Evolutionary conservation across 2,329 filamentous ascomycete species (phyloP).

Genomic region (Phialophora chinensis): DNA sequence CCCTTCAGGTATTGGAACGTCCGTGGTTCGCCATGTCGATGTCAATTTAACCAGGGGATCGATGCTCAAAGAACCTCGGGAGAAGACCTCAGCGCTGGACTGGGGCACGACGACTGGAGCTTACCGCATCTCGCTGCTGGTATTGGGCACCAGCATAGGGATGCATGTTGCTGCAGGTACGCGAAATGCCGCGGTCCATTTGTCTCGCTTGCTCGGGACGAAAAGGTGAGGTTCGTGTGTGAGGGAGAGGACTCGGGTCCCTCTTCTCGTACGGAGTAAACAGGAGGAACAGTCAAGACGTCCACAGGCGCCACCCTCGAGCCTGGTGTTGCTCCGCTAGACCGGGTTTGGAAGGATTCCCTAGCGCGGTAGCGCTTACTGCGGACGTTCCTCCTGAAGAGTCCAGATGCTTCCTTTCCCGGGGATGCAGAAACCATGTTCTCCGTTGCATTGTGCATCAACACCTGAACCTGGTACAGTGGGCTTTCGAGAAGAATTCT

Average conservation of each 20-base stretch:
- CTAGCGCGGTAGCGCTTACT: constrained; percentile 27
- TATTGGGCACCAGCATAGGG: background rate
- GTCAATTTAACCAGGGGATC: too few relatives aligned
- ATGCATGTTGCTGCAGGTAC: background rate
- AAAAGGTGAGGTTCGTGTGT: background rate
- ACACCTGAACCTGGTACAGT: background rate
- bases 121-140: too few relatives aligned
- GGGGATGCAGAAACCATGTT: constrained; percentile 12
- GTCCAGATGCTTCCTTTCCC: background rate
- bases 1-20: too few relatives aligned
- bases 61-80: too few relatives aligned
- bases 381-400: background rate
- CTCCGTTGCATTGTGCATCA: constrained; percentile 9
- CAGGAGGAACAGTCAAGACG: background rate
- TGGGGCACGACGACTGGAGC: too few relatives aligned
- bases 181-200: background rate
- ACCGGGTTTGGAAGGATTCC: constrained; percentile 21
- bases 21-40: too few relatives aligned
- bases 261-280: background rate
- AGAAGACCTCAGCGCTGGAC: too few relatives aligned
- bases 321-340: constrained; percentile 1
- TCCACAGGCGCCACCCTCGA: constrained; percentile 5
- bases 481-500: constrained; percentile 10
- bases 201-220: background rate
- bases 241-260: background rate